Base-by-base conservation (phyloP, 2,329 filamentous ascomycete species). In the Nemania bipapillata region DNA sequence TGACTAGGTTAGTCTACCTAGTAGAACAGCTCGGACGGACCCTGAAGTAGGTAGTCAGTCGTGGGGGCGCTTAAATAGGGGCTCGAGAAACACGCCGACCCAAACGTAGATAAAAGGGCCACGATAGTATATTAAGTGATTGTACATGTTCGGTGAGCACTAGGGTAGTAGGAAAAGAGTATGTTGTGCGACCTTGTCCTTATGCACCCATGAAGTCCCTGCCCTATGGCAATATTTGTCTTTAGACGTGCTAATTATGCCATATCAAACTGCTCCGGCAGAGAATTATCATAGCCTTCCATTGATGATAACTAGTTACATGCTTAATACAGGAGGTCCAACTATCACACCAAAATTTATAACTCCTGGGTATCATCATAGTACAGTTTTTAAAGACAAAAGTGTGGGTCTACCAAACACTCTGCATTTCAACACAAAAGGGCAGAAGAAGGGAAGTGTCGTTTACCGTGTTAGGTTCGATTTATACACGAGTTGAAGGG, bases 321-420 rank as follows among this genome's bases (percentile, higher is more conserved):
- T 55, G 24, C 24, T 26, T 6, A 57, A 30, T 15, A 52, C 32
- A 55, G 12, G 42, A 35, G 4, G 49, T 24, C 12, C 7, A 35
- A 17, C 15, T 6, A 63, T 47, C 32, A 28, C 45, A 22, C 24
- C 62, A 49, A 20, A 26, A 63, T 40, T 20, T 26, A 49, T n/a
- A 59, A 52, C 40, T 52, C 40, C 8, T 4, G 66, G 66, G 62
- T 69, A 69, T 62, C 61, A 50, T 55, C 12, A 22, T 52, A 3
- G 11, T 15, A 12, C 40, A 32, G 30, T 9, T 32, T 49, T 5
- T 22, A 49, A 35, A 37, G n/a, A 42, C 24, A 20, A 49, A 35
- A 55, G 11, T 47, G 22, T 8, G 47, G 40, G 22, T 52, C 28
- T 57, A 49, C n/a, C 17, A 42, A 17, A n/a, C 28, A 35, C 32